A percentile compares a stretch with the other conserved stretches of the same genome.
phyloP scores from a whole-genome alignment of 2,329 filamentous ascomycete genomes.

The Lasiodiplodia citricola region DNA sequence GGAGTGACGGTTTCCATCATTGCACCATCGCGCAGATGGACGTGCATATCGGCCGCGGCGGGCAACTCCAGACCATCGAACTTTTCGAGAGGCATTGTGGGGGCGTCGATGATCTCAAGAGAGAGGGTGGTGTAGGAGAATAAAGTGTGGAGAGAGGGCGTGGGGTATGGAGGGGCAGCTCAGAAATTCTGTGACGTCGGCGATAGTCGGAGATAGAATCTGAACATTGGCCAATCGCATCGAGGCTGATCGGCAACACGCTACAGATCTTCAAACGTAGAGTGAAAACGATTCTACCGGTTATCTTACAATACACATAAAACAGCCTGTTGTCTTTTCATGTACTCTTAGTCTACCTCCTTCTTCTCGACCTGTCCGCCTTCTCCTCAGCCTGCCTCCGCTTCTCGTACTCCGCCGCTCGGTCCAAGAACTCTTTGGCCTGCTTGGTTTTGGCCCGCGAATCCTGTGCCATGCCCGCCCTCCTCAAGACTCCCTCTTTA shows the following conservation, averaged over 20 bases:
- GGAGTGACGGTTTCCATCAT: slow-evolving; percentile 59
- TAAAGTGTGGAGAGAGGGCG: slow-evolving; percentile 3
- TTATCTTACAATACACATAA: slow-evolving; percentile 17
- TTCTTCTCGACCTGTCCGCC: background rate
- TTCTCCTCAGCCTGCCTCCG: slow-evolving; percentile 19
- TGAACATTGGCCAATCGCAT: slow-evolving; percentile 2
- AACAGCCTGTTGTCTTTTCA: background rate
- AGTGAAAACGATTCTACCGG: background rate
- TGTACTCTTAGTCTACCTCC: background rate
- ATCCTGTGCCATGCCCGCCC: background rate
- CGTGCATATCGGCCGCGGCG: slow-evolving; percentile 57
- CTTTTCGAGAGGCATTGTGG: slow-evolving; percentile 45
- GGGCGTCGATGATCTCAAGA: background rate
- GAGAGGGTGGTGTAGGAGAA: background rate
- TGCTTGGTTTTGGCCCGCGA: slow-evolving; percentile 6
- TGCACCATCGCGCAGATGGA: slow-evolving; percentile 58
- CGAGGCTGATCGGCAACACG: background rate
- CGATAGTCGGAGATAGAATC: slow-evolving; percentile 5
- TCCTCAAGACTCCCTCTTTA: slow-evolving; percentile 25
- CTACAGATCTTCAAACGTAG: background rate
- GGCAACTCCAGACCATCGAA: slow-evolving; percentile 52
- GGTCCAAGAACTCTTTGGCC: slow-evolving; percentile 16
- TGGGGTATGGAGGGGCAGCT: slow-evolving; percentile 10
- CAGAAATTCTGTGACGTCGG: slow-evolving; percentile 11
- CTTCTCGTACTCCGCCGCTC: slow-evolving; percentile 27